These are phyloP conservation scores for Scheffersomyces lignicola DNA, from an alignment of 1,139 yeast species.

Conservation along the genomic window DNA sequence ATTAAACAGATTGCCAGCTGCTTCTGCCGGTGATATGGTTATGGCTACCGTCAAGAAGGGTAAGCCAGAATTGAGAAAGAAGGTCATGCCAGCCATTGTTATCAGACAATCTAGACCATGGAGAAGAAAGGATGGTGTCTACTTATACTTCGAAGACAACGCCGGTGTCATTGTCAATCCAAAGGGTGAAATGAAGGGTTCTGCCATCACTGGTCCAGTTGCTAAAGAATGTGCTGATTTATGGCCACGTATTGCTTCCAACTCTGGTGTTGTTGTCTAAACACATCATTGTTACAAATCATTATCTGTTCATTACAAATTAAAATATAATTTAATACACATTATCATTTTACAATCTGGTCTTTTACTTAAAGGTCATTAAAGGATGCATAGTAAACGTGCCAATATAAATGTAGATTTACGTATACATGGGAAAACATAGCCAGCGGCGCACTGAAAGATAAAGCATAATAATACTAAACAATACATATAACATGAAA, in stretches of 20 bases:
- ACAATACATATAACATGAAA: no score
- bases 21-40: conserved; percentile 99
- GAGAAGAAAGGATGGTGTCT: conserved; percentile 99
- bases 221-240: conserved; percentile 99
- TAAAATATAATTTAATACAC: not conserved
- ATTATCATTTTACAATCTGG: conserved; percentile 1
- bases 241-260: conserved; percentile 99
- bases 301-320: not conserved
- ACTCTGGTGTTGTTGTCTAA: conserved; percentile 99
- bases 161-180: conserved; percentile 99
- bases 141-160: conserved; percentile 99
- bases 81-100: conserved; percentile 99
- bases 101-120: conserved; percentile 99
- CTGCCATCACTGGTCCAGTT: conserved; percentile 99
- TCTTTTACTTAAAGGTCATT: no score
- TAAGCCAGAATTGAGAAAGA: conserved; percentile 99
- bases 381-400: no score
- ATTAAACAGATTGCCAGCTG: conserved; percentile 99
- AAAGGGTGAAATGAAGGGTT: conserved; percentile 99
- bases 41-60: conserved; percentile 99
- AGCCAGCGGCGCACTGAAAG: no score
- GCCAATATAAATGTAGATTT: no score
- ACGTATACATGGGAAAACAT: no score
- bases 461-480: no score
- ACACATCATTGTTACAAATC: not conserved